A percentile compares a stretch with the other conserved stretches of the same genome.
Evolutionary conservation across 2,329 filamentous ascomycete genomes (phyloP).

Genomic region (Penicillium sp.): DNA sequence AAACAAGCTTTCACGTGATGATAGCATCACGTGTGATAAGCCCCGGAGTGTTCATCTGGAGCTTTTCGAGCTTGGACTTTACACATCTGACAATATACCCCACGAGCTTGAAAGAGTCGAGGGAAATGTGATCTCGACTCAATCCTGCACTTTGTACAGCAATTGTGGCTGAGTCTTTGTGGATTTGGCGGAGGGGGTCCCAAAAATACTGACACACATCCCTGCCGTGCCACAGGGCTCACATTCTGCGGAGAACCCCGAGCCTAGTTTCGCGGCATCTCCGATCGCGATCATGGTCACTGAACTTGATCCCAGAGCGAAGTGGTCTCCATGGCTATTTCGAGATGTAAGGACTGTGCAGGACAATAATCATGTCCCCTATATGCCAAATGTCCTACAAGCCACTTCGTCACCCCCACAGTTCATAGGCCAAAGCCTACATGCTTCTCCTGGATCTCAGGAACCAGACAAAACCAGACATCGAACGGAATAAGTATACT

Average conservation of each 20-base stretch:
- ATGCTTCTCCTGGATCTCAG: too few relatives aligned
- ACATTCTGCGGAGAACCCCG: slow-evolving; percentile 2
- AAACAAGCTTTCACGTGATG: neutral
- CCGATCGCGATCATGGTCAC: neutral
- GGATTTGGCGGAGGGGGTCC: neutral
- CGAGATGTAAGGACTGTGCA: too few relatives aligned
- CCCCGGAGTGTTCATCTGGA: neutral
- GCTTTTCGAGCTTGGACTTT: neutral
- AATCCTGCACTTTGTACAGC: too few relatives aligned
- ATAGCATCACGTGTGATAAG: slow-evolving; percentile 9
- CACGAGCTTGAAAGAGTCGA: neutral
- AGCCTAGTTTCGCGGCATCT: slow-evolving; percentile 1
- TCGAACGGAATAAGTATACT: too few relatives aligned
- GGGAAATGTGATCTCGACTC: too few relatives aligned
- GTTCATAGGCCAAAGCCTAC: too few relatives aligned
- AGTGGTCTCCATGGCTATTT: too few relatives aligned
- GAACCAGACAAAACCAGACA: too few relatives aligned
- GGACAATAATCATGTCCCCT: too few relatives aligned
- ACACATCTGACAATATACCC: neutral
- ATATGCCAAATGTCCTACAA: too few relatives aligned
- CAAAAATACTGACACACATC: neutral
- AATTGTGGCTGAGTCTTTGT: neutral
- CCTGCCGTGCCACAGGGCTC: neutral
- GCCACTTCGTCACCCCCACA: too few relatives aligned
- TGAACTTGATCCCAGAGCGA: neutral